A percentile compares a stretch with the other conserved stretches of the same genome.
Conservation (phyloP, 2,329 filamentous ascomycete genomes). For the Seiridium cupressi region DNA sequence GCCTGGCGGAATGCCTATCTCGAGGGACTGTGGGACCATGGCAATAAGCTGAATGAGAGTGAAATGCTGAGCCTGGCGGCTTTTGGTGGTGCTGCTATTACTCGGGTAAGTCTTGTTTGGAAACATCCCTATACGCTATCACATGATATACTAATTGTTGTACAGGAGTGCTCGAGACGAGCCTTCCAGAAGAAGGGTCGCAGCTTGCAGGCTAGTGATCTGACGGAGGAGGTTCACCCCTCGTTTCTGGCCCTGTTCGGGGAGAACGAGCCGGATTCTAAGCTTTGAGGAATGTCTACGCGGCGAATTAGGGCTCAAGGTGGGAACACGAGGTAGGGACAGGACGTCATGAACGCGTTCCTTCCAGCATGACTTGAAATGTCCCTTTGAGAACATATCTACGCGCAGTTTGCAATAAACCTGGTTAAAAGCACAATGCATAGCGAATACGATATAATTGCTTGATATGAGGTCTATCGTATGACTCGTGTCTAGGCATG, state of each 20-base stretch:
- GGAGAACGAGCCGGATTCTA: constrained; percentile 48
- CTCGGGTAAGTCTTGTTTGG: constrained; percentile 57
- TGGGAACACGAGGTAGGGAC: too few relatives aligned
- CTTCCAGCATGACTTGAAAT: too few relatives aligned
- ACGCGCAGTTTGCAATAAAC: too few relatives aligned
- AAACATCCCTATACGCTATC: not conserved
- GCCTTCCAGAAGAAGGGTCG: constrained; percentile 85
- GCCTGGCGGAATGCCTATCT: constrained; percentile 87
- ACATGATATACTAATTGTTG: not conserved
- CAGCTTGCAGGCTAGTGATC: constrained; percentile 86
- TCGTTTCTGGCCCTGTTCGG: constrained; percentile 82
- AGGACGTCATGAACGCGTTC: too few relatives aligned
- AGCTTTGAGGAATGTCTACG: not conserved
- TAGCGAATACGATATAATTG: too few relatives aligned
- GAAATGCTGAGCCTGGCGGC: constrained; percentile 75
- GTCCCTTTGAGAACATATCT: too few relatives aligned
- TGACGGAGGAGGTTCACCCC: constrained; percentile 84
- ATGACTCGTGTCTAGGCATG: too few relatives aligned
- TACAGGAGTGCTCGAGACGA: constrained; percentile 76
- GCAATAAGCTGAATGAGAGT: constrained; percentile 44
- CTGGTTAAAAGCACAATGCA: too few relatives aligned
- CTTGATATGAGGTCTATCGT: too few relatives aligned
- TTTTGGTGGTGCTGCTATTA: constrained; percentile 84
- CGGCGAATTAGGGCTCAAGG: too few relatives aligned
- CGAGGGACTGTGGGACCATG: constrained; percentile 73